These are phyloP conservation scores for Phialophora macrospora DNA, from an alignment of 2,329 filamentous ascomycete species.

Conservation along the genomic window DNA sequence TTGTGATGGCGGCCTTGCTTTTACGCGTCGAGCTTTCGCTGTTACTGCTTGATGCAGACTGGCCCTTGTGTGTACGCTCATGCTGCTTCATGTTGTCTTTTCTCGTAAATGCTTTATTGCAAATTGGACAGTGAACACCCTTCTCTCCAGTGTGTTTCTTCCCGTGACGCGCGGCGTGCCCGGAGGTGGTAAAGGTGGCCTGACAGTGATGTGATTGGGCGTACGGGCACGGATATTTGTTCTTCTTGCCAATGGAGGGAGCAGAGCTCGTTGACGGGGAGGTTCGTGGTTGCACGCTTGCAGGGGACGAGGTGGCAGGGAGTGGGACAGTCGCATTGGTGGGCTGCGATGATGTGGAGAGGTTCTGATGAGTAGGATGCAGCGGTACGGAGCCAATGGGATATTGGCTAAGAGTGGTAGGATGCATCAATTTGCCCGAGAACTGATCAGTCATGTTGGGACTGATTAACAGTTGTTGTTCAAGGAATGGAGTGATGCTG, in stretches of 20 bases:
- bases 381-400: conserved; percentile 26
- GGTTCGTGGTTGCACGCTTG: conserved; percentile 22
- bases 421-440: conserved; percentile 22
- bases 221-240: conserved; percentile 69
- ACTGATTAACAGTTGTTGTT: conserved; percentile 36
- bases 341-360: conserved; percentile 24
- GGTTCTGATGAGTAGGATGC: conserved; percentile 23
- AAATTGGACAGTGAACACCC: conserved; percentile 69
- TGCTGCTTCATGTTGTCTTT: conserved; percentile 75
- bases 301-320: conserved; percentile 16
- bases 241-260: conserved; percentile 52
- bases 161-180: conserved; percentile 69
- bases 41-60: conserved; percentile 21
- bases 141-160: conserved; percentile 73
- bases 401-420: conserved; percentile 28
- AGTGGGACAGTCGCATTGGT: conserved; percentile 20
- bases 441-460: conserved; percentile 31
- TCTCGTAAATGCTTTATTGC: conserved; percentile 70
- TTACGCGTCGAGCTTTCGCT: conserved; percentile 33
- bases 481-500: conserved; percentile 39
- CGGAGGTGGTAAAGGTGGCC: conserved; percentile 69
- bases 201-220: conserved; percentile 63
- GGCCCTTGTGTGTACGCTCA: conserved; percentile 62
- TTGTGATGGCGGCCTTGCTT: conserved; percentile 39
- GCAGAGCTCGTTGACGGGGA: conserved; percentile 25